Base-by-base conservation (phyloP, 2,329 filamentous ascomycete species). In the Colletotrichum sp. region DNA sequence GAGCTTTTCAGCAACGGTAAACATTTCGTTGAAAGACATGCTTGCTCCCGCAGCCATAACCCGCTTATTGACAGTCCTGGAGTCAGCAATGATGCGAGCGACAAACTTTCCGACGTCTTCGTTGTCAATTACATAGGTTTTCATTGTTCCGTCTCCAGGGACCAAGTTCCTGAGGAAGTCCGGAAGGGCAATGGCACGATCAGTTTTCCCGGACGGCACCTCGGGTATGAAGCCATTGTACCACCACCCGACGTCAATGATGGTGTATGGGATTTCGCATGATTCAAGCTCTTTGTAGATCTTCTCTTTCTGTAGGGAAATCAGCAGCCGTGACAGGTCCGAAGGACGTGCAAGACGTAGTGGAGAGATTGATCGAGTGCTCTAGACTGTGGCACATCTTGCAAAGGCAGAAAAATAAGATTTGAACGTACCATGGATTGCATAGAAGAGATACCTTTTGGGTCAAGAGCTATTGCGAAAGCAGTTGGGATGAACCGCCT, bases 251-350 rank as follows among this genome's bases (percentile, higher is more conserved):
- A 43, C 39, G 1, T 43, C 39, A 0, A n/a, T 43, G 18, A 43
- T 2, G 0, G 39, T 43, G 39, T 43, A 43, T 0, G 18, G 0
- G 3, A 43, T 6, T n/a, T 0, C 3, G 1, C 39, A 43, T 43
- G 0, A 0, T 43, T 43, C 39, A 43, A 43, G 18, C 39, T 43
- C 39, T 2, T 43, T 0, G 39, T 43, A 43, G 3, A n/a, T 12
- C 18, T 12, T 43, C 39, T 43, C 39, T 1, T n/a, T 43, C 39
- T n/a, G 18, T 6, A 43, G 9, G 4, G 18, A 12, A 5, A 2
- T 43, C 39, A 43, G 39, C 8, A 5, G 5, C 9, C 1, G 39
- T n/a, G 3, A n/a, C 1, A n/a, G 9, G 4, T 0, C 8, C 3
- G 2, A n/a, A 34, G 32, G 2, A 34, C 32, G 1, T 34, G 6